Evolutionary conservation across 768 basidiomycete genomes (phyloP).

Genomic region (Clathrus columnatus): DNA sequence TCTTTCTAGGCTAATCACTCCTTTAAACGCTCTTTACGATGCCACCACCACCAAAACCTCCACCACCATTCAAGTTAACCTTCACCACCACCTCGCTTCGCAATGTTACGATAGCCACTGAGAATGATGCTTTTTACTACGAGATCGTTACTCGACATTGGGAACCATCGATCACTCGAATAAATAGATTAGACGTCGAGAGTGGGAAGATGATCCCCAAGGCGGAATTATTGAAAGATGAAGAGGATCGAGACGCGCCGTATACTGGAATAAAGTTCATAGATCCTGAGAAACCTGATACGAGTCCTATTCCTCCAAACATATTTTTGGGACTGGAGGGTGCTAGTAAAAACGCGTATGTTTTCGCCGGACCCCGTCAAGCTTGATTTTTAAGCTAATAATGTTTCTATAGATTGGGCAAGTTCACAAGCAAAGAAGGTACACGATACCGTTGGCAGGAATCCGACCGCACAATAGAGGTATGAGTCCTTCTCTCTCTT

Average conservation of each 20-base stretch:
- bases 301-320: slow-evolving; percentile 20
- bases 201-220: slow-evolving; percentile 23
- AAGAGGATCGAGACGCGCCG: slow-evolving; percentile 13
- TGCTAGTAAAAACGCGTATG: slow-evolving; percentile 10
- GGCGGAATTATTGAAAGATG: slow-evolving; percentile 25
- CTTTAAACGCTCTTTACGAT: slow-evolving; percentile 1
- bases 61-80: slow-evolving; percentile 24
- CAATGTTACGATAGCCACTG: slow-evolving; percentile 31
- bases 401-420: not conserved
- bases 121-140: slow-evolving; percentile 30
- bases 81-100: slow-evolving; percentile 31
- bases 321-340: slow-evolving; percentile 24
- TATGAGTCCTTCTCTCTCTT: not conserved
- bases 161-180: slow-evolving; percentile 27
- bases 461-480: slow-evolving; percentile 8
- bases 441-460: slow-evolving; percentile 22
- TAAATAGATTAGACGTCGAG: slow-evolving; percentile 25
- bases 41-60: slow-evolving; percentile 6
- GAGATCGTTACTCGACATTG: slow-evolving; percentile 32
- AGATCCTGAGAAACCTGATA: slow-evolving; percentile 18
- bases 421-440: slow-evolving; percentile 22
- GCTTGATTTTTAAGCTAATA: slow-evolving; percentile 1
- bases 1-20: not conserved
- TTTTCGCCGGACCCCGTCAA: slow-evolving; percentile 12
- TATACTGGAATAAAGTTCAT: slow-evolving; percentile 4